Evolutionary conservation across 169 alveolate species (phyloP), one percentile per base, ranked within the genome.

Genomic region (Cryptosporidium parvum): DNA sequence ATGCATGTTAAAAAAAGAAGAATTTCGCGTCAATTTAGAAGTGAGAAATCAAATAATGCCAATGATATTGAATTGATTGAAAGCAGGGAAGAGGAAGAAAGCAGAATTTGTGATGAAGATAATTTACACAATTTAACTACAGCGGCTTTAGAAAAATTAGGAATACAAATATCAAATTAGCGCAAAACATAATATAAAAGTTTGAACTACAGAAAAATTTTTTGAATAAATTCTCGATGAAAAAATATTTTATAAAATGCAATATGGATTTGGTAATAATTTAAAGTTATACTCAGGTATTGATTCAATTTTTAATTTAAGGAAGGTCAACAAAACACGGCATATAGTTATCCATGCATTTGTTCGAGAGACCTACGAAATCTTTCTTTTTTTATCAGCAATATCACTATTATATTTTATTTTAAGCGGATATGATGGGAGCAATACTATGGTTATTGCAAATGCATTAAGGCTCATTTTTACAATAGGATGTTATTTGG

Each of bases 371-470:
- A 62, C 89, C 29, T 80, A 80, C 52, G 89, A 80, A 33, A 65
- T 80, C 29, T 59, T 80, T 80, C 51, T 80, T 9, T 80, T 80
- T 45, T 58, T 80, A 29, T 80, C 89, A 23, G 75, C 75, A 61
- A 61, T 80, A 26, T 80, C 89, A 26, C 35, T 80, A 7, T 45
- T 80, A n/a, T 80, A 62, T 65, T 80, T 80, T 44, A 65, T 80
- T 80, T 80, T 80, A 26, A 80, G 89, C 62, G 89, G 89, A 29
- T 80, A 80, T 67, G 75, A 80, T 80, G 89, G 89, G 0, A 62
- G 75, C 39, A 80, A 80, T n/a, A 35, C 73, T 16, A 62, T 80
- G 75, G 65, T 80, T 29, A 80, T 80, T 62, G 89, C 89, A 21
- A 80, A 80, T 80, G 56, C 89, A 35, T 39, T 80, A 53, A 80